phyloP scores from a whole-genome alignment of 2,329 filamentous ascomycete genomes.

The Grosmannia huntii region DNA sequence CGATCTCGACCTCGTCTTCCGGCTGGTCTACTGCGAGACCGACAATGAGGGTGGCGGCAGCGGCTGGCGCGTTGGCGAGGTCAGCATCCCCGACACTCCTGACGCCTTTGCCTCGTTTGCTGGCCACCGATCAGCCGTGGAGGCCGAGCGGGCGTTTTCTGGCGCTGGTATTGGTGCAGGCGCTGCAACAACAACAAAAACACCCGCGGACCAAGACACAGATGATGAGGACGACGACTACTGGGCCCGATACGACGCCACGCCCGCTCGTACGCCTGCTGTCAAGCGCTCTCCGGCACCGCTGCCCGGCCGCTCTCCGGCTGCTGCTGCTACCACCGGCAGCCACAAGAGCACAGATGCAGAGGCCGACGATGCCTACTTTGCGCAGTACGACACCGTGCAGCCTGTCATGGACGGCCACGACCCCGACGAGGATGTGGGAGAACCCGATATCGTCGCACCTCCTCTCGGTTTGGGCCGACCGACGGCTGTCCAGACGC shows the following conservation, averaged over 20 bases:
- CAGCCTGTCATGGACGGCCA: conserved; percentile 72
- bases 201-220: conserved; percentile 25
- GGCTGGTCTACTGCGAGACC: conserved; percentile 56
- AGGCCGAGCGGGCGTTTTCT: conserved; percentile 47
- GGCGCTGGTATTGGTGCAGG: conserved; percentile 11
- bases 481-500: conserved; percentile 11
- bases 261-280: conserved; percentile 51
- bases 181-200: conserved; percentile 2
- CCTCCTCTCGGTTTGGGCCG: conserved; percentile 10
- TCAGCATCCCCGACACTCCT: conserved; percentile 45
- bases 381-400: conserved; percentile 62
- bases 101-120: conserved; percentile 42
- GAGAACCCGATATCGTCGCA: conserved; percentile 9
- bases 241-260: conserved; percentile 67
- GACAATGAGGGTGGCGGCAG: conserved; percentile 48
- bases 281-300: conserved; percentile 52
- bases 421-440: conserved; percentile 55
- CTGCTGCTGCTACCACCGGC: conserved; percentile 13
- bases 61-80: conserved; percentile 62
- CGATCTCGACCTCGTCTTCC: conserved; percentile 47
- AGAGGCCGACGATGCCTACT: conserved; percentile 57
- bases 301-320: conserved; percentile 13
- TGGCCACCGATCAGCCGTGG: conserved; percentile 36
- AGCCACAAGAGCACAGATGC: conserved; percentile 12
- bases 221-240: conserved; percentile 67